Base-by-base conservation (phyloP, 2,329 filamentous ascomycete genomes). In the Colletotrichum liaoningense region DNA sequence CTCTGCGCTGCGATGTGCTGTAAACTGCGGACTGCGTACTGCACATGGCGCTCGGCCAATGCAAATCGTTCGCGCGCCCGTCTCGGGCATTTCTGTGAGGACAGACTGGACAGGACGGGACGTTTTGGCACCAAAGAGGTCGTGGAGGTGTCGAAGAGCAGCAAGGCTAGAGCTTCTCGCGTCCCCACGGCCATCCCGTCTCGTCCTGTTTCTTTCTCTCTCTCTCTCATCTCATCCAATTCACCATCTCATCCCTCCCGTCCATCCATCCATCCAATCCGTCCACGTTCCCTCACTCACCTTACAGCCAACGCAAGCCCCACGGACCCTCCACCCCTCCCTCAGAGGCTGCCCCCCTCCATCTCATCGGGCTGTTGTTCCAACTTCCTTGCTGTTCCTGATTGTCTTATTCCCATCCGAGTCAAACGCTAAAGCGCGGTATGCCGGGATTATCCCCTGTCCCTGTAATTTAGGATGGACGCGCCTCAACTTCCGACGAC, bases 401-500 rank as follows among this genome's bases (percentile, higher is more conserved):
- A 62, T 56, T 62, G 70, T 65, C 70, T 65, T 70, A 64, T 60
- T 35, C 42, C 54, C 66, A 64, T 64, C 72, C 62, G 33, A 57
- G 62, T 63, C 57, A 67, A 58, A 75, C 74, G 64, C 72, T 67
- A 67, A 66, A 28, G 62, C 49, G 68, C 42, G 62, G 62, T 65
- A 58, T 71, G 68, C 68, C 62, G 68, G 72, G 68, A 38, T 46
- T 19, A 8, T 42, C 62, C 70, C 70, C 56, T 71, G 65, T 66
- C 55, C 62, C 59, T 72, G 69, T 69, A 76, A 74, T 75, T 67
- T 76, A 64, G 70, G 63, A 74, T 75, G 75, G 64, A 75, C 26
- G 67, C 70, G 73, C 75, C 73, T 73, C 74, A 72, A 74, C 72
- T 69, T 74, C 69, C 63, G 73, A 72, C 65, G 69, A 63, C 68